Base-by-base conservation (phyloP, 176 grass and related monocot genomes). In the Phragmites australis region DNA sequence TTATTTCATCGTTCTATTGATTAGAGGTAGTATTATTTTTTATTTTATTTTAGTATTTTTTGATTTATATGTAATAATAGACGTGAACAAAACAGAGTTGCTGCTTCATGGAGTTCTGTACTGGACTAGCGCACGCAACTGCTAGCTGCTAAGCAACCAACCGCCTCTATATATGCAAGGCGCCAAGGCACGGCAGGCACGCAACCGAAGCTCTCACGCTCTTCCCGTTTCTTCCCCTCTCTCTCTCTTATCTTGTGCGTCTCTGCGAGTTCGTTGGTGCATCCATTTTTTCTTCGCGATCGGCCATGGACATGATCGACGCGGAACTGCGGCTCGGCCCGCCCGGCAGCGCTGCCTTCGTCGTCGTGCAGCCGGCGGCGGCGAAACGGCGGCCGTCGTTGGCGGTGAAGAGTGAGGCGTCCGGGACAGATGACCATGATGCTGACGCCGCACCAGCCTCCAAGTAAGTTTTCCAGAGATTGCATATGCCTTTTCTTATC, bases 321-420 rank as follows among this genome's bases (percentile, higher is more conserved):
- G 81, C 81, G 25, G 85, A 93, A 75, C 91, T 93, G 16, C 86
- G 88, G 18, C 88, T 93, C 27, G 91, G 91, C 7, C 77, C 83
- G 34, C 88, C 91, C 0, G 91, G 91, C 6, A 52, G 62, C 74
- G 41, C 69, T 21, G 13, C 18, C 15, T 57, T 44, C 16, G 26
- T 14, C 52, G 54, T 8, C 3, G 55, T 31, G 70, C 56, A 65
- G 19, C 64, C 25, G 69, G 32, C 9, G 64, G 39, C 32, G 27
- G 11, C 47, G 69, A 52, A 43, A 59, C 76, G 74, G 12, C 79
- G 81, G 25, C 9, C 77, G 68, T 66, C 75, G 13, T 61, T 50
- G 17, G 62, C 21, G 68, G 71, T 47, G 16, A 63, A 45, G 10
- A 90, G 86, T 69, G 80, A 65, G 43, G 74, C 88, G 27, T 82